phyloP scores from a whole-genome alignment of 192 early-diverging fungal species.

The Umbelopsis ramanniana region DNA sequence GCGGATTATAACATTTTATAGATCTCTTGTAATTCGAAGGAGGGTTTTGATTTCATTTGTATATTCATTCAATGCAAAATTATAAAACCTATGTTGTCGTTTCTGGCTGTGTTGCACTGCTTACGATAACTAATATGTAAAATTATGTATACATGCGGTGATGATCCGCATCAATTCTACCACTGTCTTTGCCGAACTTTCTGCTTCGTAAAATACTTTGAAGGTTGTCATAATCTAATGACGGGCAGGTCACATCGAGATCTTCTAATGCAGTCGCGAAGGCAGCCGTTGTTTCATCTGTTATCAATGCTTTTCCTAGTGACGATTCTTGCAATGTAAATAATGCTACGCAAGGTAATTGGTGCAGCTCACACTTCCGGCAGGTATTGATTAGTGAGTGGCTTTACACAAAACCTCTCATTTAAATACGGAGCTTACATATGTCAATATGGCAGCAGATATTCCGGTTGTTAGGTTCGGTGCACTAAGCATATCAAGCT shows the following conservation, averaged over 20 bases:
- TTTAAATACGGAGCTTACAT: not conserved
- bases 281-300: not conserved
- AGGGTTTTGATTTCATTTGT: not conserved
- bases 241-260: not conserved
- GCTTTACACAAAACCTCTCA: not conserved
- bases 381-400: not conserved
- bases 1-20: too few species aligned
- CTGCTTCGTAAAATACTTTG: not conserved
- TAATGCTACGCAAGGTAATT: conserved; percentile 2
- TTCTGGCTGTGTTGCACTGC: not conserved
- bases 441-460: conserved; percentile 3
- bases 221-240: not conserved
- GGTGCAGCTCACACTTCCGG: conserved; percentile 2
- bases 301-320: conserved; percentile 1
- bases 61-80: not conserved
- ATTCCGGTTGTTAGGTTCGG: not conserved
- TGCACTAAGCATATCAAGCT: not conserved
- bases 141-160: conserved; percentile 15
- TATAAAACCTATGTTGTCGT: not conserved
- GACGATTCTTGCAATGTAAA: not conserved
- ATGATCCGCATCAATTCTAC: conserved; percentile 14
- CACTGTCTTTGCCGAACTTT: conserved; percentile 17
- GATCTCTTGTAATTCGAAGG: not conserved
- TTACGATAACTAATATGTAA: not conserved
- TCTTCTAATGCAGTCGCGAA: not conserved